Percentiles rank a stretch among this genome's conserved stretches.
These are phyloP conservation scores for Saururus chinensis DNA, from an alignment of 164 flowering plant species.

Conservation along the genomic window DNA sequence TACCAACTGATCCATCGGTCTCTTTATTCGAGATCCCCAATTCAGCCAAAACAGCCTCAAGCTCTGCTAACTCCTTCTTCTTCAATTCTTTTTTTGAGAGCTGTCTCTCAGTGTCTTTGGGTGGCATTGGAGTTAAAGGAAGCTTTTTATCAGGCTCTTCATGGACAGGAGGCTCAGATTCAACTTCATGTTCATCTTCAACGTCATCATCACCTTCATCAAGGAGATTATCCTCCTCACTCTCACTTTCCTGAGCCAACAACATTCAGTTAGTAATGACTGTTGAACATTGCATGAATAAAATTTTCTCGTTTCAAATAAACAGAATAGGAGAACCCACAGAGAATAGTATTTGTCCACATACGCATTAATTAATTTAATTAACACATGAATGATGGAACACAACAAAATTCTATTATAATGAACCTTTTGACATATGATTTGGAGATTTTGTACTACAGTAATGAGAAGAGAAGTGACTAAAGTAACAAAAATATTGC, in stretches of 20 bases:
- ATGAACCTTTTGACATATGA: no score
- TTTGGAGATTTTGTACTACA: no score
- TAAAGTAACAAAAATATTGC: no score
- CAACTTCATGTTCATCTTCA: slow-evolving; percentile 54
- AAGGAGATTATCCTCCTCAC: slow-evolving; percentile 57
- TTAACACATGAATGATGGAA: no score
- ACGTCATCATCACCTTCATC: slow-evolving; percentile 69
- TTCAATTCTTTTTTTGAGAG: slow-evolving; percentile 87
- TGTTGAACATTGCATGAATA: not conserved
- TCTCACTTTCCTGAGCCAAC: slow-evolving; percentile 66
- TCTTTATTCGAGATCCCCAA: slow-evolving; percentile 45
- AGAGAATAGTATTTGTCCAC: no score
- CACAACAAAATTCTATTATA: no score
- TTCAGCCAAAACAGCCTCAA: slow-evolving; percentile 81
- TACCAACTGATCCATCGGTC: slow-evolving; percentile 28
- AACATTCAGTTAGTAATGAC: not conserved
- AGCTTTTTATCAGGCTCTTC: slow-evolving; percentile 20
- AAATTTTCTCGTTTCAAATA: not conserved
- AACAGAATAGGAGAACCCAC: no score
- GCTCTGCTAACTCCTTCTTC: slow-evolving; percentile 83
- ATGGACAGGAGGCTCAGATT: slow-evolving; percentile 23
- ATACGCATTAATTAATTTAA: no score
- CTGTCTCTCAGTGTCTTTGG: slow-evolving; percentile 78
- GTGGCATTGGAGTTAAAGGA: slow-evolving; percentile 29
- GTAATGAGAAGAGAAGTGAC: no score